Evolutionary conservation across 345 rosid genomes (phyloP), one percentile per base, ranked within the genome.

Genomic region (Rhodamnia rubescens): DNA sequence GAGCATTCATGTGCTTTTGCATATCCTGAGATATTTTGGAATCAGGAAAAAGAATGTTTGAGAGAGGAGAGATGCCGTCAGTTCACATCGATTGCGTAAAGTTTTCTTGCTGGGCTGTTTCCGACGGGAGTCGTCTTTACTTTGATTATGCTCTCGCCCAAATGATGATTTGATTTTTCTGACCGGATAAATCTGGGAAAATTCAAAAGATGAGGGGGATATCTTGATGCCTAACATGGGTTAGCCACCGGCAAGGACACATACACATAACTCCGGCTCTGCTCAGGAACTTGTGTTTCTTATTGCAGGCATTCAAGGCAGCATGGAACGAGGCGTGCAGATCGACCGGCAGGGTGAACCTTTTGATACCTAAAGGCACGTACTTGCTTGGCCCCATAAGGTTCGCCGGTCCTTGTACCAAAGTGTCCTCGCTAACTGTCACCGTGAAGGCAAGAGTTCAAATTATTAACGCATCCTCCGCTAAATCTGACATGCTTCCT

Each of bases 241-340:
- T 36, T 36, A 2, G 75, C 0, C 11, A 16, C 75, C 6, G 44
- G 75, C 22, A 2, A 29, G 9, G 11, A 15, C 75, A 29, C 6
- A 4, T 4, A 8, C 75, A 4, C 42, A 59, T 6, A 27, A 32
- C 75, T 64, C 44, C 5, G 3, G 40, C 42, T 64, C 44, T 2
- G 42, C 24, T 64, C 75, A 64, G 75, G 44, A 64, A 29, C 44
- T 32, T 5, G 11, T 29, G 75, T 64, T 61, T 64, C 22, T 64
- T 64, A 64, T 53, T 3, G 52, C 83, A 89, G 90, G 91, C 91
- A 6, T 89, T 89, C 54, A 4, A 36, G 85, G 83, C 86, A 81
- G 90, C 87, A 29, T 87, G 91, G 89, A 88, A 86, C 84, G 53
- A 86, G 64, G 91, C 89, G 42, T 91, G 88, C 64, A n/a, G 84